Percentiles rank a stretch among this genome's conserved stretches.
Evolutionary conservation across 805 yeast genomes (phyloP).

Genomic region (Candida ovalis): DNA sequence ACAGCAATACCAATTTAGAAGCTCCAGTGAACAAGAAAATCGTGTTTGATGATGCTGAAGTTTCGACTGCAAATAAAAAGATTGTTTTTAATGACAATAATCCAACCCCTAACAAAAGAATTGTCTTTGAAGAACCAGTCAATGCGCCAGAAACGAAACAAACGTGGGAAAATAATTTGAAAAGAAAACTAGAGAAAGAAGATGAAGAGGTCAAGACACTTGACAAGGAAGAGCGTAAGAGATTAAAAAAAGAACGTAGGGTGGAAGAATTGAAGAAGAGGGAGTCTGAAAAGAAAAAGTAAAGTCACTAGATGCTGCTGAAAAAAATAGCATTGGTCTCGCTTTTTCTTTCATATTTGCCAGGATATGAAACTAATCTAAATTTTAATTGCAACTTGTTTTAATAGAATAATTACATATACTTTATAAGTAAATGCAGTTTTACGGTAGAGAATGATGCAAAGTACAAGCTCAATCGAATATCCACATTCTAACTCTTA

Average conservation of each 20-base stretch:
- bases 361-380: too few species aligned
- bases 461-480: too few species aligned
- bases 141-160: not conserved
- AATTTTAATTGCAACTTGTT: too few species aligned
- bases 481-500: too few species aligned
- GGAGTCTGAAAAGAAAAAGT: constrained; percentile 2
- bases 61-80: constrained; percentile 8
- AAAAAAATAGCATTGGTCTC: too few species aligned
- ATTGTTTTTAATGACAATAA: constrained; percentile 16
- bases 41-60: constrained; percentile 15
- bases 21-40: constrained; percentile 20
- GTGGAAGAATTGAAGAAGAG: constrained; percentile 13
- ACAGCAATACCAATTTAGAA: constrained; percentile 4
- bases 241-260: constrained; percentile 25
- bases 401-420: too few species aligned
- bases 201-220: constrained; percentile 3
- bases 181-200: constrained; percentile 12
- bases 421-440: too few species aligned
- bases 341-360: too few species aligned
- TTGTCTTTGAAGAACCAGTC: constrained; percentile 8
- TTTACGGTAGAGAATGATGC: too few species aligned
- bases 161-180: constrained; percentile 1
- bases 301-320: not conserved
- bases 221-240: constrained; percentile 26
- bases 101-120: constrained; percentile 14